Evolutionary conservation across 2,329 filamentous ascomycete species (phyloP).

Genomic region (Aspergillus neoniger): DNA sequence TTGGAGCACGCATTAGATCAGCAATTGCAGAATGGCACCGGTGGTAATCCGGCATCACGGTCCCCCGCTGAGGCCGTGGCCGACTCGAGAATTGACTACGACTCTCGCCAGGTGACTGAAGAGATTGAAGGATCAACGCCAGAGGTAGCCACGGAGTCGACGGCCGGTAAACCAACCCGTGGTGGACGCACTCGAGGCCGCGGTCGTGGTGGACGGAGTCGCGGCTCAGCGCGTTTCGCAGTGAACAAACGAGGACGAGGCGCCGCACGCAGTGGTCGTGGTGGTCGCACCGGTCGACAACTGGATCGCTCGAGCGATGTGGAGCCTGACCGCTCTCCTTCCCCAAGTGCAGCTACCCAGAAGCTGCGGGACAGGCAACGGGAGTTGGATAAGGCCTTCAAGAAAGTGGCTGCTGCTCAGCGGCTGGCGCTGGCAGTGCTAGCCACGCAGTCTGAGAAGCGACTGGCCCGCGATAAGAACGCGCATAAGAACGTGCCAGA

Average conservation of each 20-base stretch:
- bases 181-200: conserved; percentile 37
- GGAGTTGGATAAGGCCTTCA: conserved; percentile 46
- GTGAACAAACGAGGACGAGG: conserved; percentile 30
- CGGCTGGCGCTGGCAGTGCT: conserved; percentile 43
- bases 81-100: conserved; percentile 17
- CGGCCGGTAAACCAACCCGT: conserved; percentile 27
- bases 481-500: conserved; percentile 44
- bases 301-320: conserved; percentile 34
- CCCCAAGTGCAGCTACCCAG: conserved; percentile 39
- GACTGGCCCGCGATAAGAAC: conserved; percentile 43
- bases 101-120: conserved; percentile 27
- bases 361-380: conserved; percentile 45
- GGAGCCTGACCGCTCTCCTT: conserved; percentile 36
- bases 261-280: conserved; percentile 30
- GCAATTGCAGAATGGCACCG: conserved; percentile 26
- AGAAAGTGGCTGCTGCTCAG: conserved; percentile 44
- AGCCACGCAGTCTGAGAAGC: conserved; percentile 41
- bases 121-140: conserved; percentile 25
- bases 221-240: conserved; percentile 28
- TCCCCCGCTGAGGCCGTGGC: conserved; percentile 20
- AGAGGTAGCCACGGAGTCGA: conserved; percentile 21
- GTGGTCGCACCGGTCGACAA: conserved; percentile 26
- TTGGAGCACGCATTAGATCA: conserved; percentile 24
- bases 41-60: conserved; percentile 21
- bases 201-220: conserved; percentile 38